Percentiles rank a stretch among this genome's conserved stretches.
Conservation (phyloP, 805 yeast genomes). For the Candida easanensis region DNA sequence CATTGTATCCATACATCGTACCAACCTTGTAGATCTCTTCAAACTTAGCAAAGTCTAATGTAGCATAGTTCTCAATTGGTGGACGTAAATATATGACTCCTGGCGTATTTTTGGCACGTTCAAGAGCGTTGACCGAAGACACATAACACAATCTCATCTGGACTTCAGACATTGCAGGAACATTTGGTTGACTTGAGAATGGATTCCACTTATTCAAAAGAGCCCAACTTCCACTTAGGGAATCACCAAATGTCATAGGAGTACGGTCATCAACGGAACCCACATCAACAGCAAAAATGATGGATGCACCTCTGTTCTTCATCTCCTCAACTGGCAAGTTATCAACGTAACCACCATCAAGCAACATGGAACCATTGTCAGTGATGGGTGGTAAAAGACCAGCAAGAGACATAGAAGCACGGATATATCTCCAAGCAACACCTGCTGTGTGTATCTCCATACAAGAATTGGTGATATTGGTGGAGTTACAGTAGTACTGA, state of each 20-base stretch:
- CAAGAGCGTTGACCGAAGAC: conserved; percentile 90
- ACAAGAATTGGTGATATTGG: conserved; percentile 89
- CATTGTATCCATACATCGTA: conserved; percentile 61
- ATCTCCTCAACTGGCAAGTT: conserved; percentile 90
- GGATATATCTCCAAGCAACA: conserved; percentile 89
- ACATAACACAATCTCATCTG: conserved; percentile 93
- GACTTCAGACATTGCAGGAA: conserved; percentile 93
- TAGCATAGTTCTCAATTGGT: conserved; percentile 89
- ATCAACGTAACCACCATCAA: conserved; percentile 96
- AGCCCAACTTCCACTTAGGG: conserved; percentile 91
- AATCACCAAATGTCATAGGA: conserved; percentile 88
- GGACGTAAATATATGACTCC: conserved; percentile 90
- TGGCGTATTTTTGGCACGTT: conserved; percentile 76
- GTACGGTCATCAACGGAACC: conserved; percentile 93
- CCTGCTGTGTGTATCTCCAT: conserved; percentile 95
- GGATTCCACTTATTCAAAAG: conserved; percentile 85
- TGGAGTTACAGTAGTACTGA: conserved; percentile 82
- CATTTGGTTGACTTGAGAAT: conserved; percentile 80
- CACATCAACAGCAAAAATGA: conserved; percentile 90
- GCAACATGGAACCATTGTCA: conserved; percentile 85
- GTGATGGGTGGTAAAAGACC: conserved; percentile 89
- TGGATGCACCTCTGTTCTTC: conserved; percentile 84
- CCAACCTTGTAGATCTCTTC: conserved; percentile 88
- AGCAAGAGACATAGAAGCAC: conserved; percentile 96
- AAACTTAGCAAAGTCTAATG: conserved; percentile 88